Conservation (phyloP, 768 basidiomycete genomes). For the Lentinula sp. region DNA sequence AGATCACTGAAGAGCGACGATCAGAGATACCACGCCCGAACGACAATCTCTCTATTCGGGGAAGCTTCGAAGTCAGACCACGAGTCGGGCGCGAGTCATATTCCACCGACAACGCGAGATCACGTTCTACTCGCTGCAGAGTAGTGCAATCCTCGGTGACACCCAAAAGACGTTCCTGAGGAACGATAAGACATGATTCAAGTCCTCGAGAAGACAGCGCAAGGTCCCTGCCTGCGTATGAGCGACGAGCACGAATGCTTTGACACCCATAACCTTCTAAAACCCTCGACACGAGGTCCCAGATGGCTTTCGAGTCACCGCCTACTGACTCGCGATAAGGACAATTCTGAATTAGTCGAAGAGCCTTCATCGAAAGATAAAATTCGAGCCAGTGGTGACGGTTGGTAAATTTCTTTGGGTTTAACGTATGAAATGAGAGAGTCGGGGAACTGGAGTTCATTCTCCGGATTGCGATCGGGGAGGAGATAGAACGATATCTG, state of each 20-base stretch:
- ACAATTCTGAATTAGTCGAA: neutral
- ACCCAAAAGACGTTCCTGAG: neutral
- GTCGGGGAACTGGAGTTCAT: neutral
- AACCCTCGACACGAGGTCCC: slow-evolving; percentile 4
- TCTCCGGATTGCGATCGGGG: neutral
- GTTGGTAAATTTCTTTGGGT: slow-evolving; percentile 1
- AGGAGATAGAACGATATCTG: slow-evolving; percentile 1
- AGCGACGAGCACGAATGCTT: neutral
- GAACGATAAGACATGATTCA: neutral
- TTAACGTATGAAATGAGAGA: neutral
- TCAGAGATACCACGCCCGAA: neutral
- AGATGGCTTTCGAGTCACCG: neutral
- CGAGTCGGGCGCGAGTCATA: neutral
- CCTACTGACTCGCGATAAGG: neutral
- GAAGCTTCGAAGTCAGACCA: neutral
- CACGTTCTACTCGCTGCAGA: slow-evolving; percentile 2
- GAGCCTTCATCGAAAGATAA: slow-evolving; percentile 4
- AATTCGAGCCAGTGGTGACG: slow-evolving; percentile 5
- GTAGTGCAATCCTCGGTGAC: neutral
- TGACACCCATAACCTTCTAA: slow-evolving; percentile 1
- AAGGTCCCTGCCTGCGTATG: neutral
- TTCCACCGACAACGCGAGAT: slow-evolving; percentile 1
- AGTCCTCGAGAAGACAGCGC: neutral
- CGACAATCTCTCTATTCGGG: neutral
- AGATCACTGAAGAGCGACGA: no score